A percentile compares a stretch with the other conserved stretches of the same genome.
Evolutionary conservation across 345 rosid genomes (phyloP).

Genomic region (Turnera subulata): DNA sequence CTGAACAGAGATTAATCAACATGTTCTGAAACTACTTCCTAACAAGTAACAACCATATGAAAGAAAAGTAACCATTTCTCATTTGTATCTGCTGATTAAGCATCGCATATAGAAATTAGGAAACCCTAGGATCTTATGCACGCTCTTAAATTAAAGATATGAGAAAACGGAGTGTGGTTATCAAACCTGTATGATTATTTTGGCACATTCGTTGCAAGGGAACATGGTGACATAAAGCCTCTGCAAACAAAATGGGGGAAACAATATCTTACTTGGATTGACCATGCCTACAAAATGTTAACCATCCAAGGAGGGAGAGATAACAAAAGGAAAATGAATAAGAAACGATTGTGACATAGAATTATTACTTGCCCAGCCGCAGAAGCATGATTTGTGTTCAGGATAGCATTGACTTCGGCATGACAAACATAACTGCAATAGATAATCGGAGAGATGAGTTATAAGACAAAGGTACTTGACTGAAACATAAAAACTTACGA

Average conservation of each 20-base stretch:
- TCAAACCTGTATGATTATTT: slow-evolving; percentile 89
- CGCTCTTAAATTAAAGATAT: not conserved
- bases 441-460: slow-evolving; percentile 2
- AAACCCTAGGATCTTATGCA: too few relatives aligned
- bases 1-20: too few relatives aligned
- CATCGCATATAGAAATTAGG: too few relatives aligned
- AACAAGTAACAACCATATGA: too few relatives aligned
- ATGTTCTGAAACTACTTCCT: too few relatives aligned
- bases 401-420: slow-evolving; percentile 96
- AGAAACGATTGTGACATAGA: slow-evolving; percentile 2
- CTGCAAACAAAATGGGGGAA: slow-evolving; percentile 43
- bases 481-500: not conserved
- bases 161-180: slow-evolving; percentile 8
- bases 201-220: slow-evolving; percentile 99
- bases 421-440: slow-evolving; percentile 84
- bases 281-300: not conserved
- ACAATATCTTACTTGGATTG: slow-evolving; percentile 5
- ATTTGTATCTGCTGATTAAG: too few relatives aligned
- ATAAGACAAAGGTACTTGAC: not conserved
- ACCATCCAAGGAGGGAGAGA: not conserved
- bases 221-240: slow-evolving; percentile 96
- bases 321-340: not conserved
- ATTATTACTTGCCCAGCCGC: slow-evolving; percentile 71
- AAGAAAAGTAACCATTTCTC: too few relatives aligned
- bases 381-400: slow-evolving; percentile 91